Conservation (phyloP, 139 green algal genomes). For the Chlamydomonas eustigma region DNA sequence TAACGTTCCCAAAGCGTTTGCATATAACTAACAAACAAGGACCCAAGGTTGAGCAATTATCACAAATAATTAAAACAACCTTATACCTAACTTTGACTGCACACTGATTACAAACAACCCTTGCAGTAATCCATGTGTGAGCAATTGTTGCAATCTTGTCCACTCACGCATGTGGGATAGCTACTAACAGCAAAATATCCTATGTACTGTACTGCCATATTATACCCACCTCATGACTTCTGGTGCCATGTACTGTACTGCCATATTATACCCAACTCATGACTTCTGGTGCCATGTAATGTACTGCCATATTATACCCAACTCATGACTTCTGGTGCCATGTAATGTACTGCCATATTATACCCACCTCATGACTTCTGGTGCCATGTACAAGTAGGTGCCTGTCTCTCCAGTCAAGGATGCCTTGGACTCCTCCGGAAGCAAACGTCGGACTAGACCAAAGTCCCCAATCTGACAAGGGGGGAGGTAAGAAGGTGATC, state of each 20-base stretch:
- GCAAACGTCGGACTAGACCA: conserved; percentile 48
- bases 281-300: conserved; percentile 87
- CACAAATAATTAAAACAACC: too few species aligned
- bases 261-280: conserved; percentile 44
- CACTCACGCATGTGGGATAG: conserved; percentile 51
- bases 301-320: too few species aligned
- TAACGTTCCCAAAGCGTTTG: too few species aligned
- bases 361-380: conserved; percentile 67
- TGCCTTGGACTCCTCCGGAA: conserved; percentile 17
- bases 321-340: conserved; percentile 78
- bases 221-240: conserved; percentile 63
- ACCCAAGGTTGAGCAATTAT: too few species aligned
- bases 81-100: too few species aligned
- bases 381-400: conserved; percentile 86
- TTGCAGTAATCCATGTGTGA: neutral
- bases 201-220: too few species aligned
- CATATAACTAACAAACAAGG: too few species aligned
- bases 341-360: too few species aligned
- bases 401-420: conserved; percentile 79
- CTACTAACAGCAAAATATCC: too few species aligned
- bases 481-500: neutral
- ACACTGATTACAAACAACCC: neutral
- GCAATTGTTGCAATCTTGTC: neutral
- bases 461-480: conserved; percentile 58
- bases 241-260: conserved; percentile 87